Percentiles rank a stretch among this genome's conserved stretches.
These are phyloP conservation scores for Calocybe gangraenosa DNA, from an alignment of 768 basidiomycete species.

Conservation along the genomic window DNA sequence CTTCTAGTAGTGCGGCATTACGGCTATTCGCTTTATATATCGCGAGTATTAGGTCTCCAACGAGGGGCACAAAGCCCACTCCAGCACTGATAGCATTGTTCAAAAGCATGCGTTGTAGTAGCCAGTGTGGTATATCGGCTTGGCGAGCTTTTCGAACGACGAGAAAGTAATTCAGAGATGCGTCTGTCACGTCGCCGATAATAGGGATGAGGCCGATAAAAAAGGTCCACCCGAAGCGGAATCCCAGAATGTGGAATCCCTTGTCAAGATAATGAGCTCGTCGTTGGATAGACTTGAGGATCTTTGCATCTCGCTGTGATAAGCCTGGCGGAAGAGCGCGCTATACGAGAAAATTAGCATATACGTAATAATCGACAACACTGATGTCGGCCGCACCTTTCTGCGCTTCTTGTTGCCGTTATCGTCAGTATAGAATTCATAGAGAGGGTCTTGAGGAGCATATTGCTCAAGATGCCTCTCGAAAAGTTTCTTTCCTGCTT, in stretches of 20 bases:
- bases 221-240: slow-evolving; percentile 87
- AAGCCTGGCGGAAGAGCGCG: slow-evolving; percentile 73
- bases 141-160: slow-evolving; percentile 72
- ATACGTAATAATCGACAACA: background rate
- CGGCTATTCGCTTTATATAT: slow-evolving; percentile 85
- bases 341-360: slow-evolving; percentile 27
- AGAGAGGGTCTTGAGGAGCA: slow-evolving; percentile 68
- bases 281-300: slow-evolving; percentile 69
- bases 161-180: slow-evolving; percentile 66
- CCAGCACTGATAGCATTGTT: slow-evolving; percentile 70
- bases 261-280: slow-evolving; percentile 88
- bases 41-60: slow-evolving; percentile 75
- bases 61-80: slow-evolving; percentile 63
- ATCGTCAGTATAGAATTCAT: slow-evolving; percentile 57
- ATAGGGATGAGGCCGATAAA: slow-evolving; percentile 72
- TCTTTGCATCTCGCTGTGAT: slow-evolving; percentile 67
- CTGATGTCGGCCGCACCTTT: slow-evolving; percentile 39
- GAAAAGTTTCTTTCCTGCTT: slow-evolving; percentile 59
- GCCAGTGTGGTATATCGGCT: slow-evolving; percentile 66
- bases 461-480: slow-evolving; percentile 62
- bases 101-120: slow-evolving; percentile 67
- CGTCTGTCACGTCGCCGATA: slow-evolving; percentile 63
- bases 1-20: slow-evolving; percentile 84
- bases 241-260: slow-evolving; percentile 72
- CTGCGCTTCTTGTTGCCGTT: slow-evolving; percentile 53